These are phyloP conservation scores for Guadua angustifolia DNA, from an alignment of 176 grass and related monocot species.

Conservation along the genomic window DNA sequence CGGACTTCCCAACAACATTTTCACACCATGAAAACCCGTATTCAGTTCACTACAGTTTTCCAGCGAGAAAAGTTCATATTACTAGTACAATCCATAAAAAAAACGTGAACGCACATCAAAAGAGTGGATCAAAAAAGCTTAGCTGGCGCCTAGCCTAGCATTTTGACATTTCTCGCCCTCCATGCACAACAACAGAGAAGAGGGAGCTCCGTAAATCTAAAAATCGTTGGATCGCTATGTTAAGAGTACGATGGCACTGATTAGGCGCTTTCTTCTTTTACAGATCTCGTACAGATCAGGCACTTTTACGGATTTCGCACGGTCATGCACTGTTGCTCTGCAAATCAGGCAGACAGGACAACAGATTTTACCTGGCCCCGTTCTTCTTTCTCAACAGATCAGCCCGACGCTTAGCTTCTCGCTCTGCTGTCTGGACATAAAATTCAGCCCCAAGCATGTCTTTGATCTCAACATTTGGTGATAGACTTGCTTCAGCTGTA, in stretches of 20 bases:
- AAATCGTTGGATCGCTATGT: neutral
- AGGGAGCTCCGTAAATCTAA: neutral
- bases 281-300: slow-evolving; percentile 2
- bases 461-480: slow-evolving; percentile 61
- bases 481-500: slow-evolving; percentile 60
- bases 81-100: neutral
- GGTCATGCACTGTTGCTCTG: neutral
- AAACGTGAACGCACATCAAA: neutral
- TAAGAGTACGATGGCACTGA: neutral
- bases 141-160: neutral
- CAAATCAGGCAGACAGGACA: neutral
- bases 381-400: slow-evolving; percentile 58
- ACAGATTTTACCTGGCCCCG: slow-evolving; percentile 36
- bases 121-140: neutral
- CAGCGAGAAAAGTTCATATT: neutral
- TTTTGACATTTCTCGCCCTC: neutral
- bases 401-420: slow-evolving; percentile 60
- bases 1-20: neutral
- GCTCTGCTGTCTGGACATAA: slow-evolving; percentile 74
- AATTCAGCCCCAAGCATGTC: slow-evolving; percentile 88
- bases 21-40: neutral
- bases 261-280: neutral
- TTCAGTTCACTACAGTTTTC: neutral
- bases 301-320: neutral
- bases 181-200: neutral